Percentiles rank a stretch among this genome's conserved stretches.
Conservation (phyloP, 805 yeast genomes). For the Alloascoidea africana region DNA sequence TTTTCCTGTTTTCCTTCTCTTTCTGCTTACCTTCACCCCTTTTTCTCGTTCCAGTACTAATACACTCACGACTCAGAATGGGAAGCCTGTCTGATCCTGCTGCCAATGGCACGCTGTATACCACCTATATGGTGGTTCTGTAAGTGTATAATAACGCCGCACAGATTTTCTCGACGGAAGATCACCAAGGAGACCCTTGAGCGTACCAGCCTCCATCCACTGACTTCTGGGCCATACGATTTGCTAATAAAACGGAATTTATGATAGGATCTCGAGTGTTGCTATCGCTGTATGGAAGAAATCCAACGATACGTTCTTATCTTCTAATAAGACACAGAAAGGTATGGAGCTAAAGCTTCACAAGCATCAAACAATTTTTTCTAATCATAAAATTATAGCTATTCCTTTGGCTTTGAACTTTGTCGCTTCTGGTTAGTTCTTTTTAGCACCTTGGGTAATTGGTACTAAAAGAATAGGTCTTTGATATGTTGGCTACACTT, state of each 20-base stretch:
- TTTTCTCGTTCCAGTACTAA: too few species aligned
- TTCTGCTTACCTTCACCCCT: too few species aligned
- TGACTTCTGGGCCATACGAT: neutral
- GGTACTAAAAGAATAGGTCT: neutral
- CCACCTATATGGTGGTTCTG: conserved; percentile 40
- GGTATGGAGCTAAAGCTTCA: conserved; percentile 20
- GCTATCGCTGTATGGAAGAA: conserved; percentile 43
- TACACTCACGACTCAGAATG: too few species aligned
- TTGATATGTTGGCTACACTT: too few species aligned
- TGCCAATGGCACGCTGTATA: conserved; percentile 49
- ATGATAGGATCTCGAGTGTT: conserved; percentile 27
- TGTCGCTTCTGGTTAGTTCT: conserved; percentile 71
- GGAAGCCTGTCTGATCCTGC: conserved; percentile 34
- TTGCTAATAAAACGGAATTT: neutral
- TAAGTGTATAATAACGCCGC: conserved; percentile 6
- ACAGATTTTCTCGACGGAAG: neutral
- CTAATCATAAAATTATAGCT: conserved; percentile 9
- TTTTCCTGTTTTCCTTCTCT: too few species aligned
- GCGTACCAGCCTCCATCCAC: neutral
- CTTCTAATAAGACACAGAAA: conserved; percentile 68
- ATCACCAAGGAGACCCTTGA: neutral
- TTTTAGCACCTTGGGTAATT: neutral
- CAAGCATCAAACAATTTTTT: neutral
- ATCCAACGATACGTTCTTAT: conserved; percentile 39
- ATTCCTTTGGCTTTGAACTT: conserved; percentile 77